Conservation (phyloP, 192 early-diverging fungal species). For the Entomortierella parvispora region DNA sequence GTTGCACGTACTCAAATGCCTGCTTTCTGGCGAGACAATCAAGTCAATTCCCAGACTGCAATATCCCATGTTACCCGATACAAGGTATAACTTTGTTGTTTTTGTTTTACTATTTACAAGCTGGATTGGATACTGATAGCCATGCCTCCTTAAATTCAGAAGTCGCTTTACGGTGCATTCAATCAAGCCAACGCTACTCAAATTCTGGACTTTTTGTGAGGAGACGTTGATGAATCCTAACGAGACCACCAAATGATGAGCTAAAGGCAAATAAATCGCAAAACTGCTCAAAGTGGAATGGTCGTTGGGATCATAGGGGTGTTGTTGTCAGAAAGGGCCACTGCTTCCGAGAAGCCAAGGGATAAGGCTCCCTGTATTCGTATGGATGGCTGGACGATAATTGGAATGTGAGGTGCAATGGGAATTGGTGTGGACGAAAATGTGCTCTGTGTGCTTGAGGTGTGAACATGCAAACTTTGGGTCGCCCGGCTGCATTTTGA, state of each 20-base stretch:
- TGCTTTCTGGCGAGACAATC: slow-evolving; percentile 85
- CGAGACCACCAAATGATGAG: not conserved
- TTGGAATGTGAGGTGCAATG: no score
- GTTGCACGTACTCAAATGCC: slow-evolving; percentile 74
- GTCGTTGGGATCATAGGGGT: no score
- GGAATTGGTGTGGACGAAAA: no score
- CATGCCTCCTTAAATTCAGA: not conserved
- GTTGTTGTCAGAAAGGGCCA: no score
- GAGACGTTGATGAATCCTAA: slow-evolving; percentile 27
- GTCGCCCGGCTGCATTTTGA: no score
- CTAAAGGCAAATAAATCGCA: not conserved
- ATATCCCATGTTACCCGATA: slow-evolving; percentile 82
- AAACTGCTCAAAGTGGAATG: not conserved
- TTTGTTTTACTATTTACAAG: not conserved
- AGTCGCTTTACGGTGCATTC: slow-evolving; percentile 33
- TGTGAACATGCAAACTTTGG: not conserved
- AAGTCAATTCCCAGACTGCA: slow-evolving; percentile 82
- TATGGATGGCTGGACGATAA: no score
- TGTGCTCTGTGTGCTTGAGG: not conserved
- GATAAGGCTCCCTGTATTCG: no score
- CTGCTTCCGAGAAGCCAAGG: no score
- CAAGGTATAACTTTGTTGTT: slow-evolving; percentile 37
- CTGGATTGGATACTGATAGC: not conserved
- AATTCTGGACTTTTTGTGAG: slow-evolving; percentile 39
- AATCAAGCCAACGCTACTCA: slow-evolving; percentile 28